These are phyloP conservation scores for Crithidia brevicula DNA, from an alignment of 208 protist species.

Conservation along the genomic window DNA sequence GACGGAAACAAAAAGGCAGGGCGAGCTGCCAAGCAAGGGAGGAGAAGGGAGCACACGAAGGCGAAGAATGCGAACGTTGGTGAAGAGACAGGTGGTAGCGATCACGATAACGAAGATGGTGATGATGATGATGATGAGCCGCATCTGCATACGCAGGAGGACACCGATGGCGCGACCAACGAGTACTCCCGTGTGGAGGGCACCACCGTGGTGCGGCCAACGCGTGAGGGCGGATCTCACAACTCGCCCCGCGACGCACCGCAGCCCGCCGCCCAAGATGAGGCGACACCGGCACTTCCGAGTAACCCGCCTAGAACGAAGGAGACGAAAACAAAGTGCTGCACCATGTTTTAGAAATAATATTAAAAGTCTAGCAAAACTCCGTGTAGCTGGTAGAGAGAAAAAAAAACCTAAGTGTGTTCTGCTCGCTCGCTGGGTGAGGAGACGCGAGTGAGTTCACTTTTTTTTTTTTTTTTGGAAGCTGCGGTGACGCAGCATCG, in stretches of 20 bases:
- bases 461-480: too few relatives aligned
- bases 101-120: too few relatives aligned
- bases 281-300: neutral
- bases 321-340: conserved; percentile 16
- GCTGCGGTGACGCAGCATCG: too few relatives aligned
- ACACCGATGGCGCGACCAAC: neutral
- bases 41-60: too few relatives aligned
- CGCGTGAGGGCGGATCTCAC: neutral
- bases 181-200: conserved; percentile 10
- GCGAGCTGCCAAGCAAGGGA: too few relatives aligned
- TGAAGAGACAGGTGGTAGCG: too few relatives aligned
- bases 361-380: neutral
- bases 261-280: neutral
- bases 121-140: neutral
- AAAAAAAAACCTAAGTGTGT: neutral
- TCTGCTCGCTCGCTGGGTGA: too few relatives aligned
- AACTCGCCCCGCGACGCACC: neutral
- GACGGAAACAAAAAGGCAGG: neutral
- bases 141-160: neutral
- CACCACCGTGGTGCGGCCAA: neutral
- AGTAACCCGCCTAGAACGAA: neutral
- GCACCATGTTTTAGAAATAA: conserved; percentile 17
- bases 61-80: too few relatives aligned
- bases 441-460: neutral
- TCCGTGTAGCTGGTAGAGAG: neutral